Percentiles rank a stretch among this genome's conserved stretches.
Conservation (phyloP, 2,329 filamentous ascomycete genomes). For the Arthrobotrys musiformis region DNA sequence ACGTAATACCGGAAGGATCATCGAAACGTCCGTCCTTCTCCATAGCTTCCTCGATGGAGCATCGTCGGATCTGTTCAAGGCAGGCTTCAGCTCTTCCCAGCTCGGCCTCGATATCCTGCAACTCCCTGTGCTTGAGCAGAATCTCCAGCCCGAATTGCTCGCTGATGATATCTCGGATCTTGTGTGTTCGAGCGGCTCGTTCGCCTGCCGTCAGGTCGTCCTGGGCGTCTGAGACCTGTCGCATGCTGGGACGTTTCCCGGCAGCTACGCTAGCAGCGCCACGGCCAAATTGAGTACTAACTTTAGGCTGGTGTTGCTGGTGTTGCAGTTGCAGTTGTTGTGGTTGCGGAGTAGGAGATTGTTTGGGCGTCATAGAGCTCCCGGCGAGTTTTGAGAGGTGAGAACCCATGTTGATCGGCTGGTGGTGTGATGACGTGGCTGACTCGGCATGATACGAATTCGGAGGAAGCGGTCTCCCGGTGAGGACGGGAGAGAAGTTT, state of each 20-base stretch:
- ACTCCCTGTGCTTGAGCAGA: constrained; percentile 90
- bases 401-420: background rate
- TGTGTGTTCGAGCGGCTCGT: constrained; percentile 64
- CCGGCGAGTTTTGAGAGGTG: background rate
- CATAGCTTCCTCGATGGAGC: constrained; percentile 75
- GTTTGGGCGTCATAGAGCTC: background rate
- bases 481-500: constrained; percentile 1
- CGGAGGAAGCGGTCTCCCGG: background rate
- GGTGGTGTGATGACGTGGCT: background rate
- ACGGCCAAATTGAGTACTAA: background rate
- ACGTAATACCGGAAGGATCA: constrained; percentile 26
- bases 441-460: constrained; percentile 11
- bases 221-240: constrained; percentile 29
- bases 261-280: constrained; percentile 25
- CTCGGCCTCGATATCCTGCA: constrained; percentile 94
- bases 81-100: constrained; percentile 94
- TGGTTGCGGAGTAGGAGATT: background rate
- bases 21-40: constrained; percentile 74
- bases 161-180: constrained; percentile 78
- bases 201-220: constrained; percentile 33
- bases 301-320: too few relatives aligned
- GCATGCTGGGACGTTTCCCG: constrained; percentile 54
- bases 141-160: constrained; percentile 92
- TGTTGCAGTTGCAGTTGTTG: constrained; percentile 36
- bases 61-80: constrained; percentile 91